Conservation (phyloP, 78 protist genomes). For the Cavenderia fasciculata region DNA sequence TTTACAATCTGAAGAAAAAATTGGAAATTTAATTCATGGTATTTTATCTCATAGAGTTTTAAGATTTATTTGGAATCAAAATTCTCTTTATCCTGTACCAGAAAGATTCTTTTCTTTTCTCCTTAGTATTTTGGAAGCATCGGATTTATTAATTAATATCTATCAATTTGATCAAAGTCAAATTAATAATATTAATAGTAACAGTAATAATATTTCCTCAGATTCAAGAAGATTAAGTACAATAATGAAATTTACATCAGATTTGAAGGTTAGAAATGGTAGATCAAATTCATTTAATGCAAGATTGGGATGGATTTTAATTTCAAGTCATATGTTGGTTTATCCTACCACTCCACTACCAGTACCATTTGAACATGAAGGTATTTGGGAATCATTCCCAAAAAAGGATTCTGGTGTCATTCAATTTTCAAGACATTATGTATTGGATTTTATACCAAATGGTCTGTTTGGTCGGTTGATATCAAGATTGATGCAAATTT, state of each 20-base stretch:
- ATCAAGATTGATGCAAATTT: slow-evolving; percentile 37
- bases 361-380: neutral
- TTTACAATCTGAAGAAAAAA: slow-evolving; percentile 8
- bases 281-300: slow-evolving; percentile 69
- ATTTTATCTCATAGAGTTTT: slow-evolving; percentile 35
- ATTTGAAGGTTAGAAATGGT: slow-evolving; percentile 38
- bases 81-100: slow-evolving; percentile 48
- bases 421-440: slow-evolving; percentile 18
- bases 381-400: slow-evolving; percentile 41
- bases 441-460: slow-evolving; percentile 38
- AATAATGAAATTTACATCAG: slow-evolving; percentile 17
- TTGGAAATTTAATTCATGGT: neutral
- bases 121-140: slow-evolving; percentile 29
- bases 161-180: neutral
- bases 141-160: slow-evolving; percentile 54
- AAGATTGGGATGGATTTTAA: slow-evolving; percentile 50
- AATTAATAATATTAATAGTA: neutral
- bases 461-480: slow-evolving; percentile 60
- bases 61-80: slow-evolving; percentile 59
- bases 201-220: too few species aligned
- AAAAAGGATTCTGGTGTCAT: slow-evolving; percentile 15
- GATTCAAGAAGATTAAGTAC: neutral
- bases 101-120: slow-evolving; percentile 64
- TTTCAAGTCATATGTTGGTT: slow-evolving; percentile 27
- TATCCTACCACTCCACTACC: neutral